Evolutionary conservation across 2,329 filamentous ascomycete genomes (phyloP).

Genomic region (Scleromitrula shiraiana): DNA sequence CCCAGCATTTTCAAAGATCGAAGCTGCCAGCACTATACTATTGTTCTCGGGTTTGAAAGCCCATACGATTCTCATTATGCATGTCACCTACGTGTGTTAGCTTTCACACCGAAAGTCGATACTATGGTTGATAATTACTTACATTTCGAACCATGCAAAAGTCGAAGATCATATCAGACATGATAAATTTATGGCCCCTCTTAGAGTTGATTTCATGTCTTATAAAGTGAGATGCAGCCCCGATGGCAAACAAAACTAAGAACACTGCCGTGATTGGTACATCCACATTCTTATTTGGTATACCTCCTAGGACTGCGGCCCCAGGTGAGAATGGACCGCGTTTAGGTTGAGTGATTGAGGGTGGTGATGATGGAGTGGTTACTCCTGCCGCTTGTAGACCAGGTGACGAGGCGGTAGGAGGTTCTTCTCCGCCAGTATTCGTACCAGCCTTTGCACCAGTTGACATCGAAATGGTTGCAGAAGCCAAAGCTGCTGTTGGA

Average conservation of each 20-base stretch:
- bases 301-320: slow-evolving; percentile 48
- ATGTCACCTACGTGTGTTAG: slow-evolving; percentile 30
- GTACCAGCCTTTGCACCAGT: not conserved
- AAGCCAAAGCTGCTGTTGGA: not conserved
- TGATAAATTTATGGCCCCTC: slow-evolving; percentile 48
- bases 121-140: not conserved
- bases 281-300: slow-evolving; percentile 50
- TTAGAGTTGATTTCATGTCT: slow-evolving; percentile 35
- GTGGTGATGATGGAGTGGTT: not conserved
- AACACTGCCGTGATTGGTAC: slow-evolving; percentile 58
- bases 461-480: too few relatives aligned
- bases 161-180: slow-evolving; percentile 48
- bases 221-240: slow-evolving; percentile 49
- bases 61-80: slow-evolving; percentile 42
- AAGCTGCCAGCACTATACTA: slow-evolving; percentile 10
- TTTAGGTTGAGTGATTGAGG: not conserved
- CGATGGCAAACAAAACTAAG: slow-evolving; percentile 46
- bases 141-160: slow-evolving; percentile 48
- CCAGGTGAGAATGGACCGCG: slow-evolving; percentile 26
- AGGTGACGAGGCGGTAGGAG: not conserved
- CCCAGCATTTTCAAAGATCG: slow-evolving; percentile 13
- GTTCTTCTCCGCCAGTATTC: not conserved
- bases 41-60: slow-evolving; percentile 40
- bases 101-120: not conserved
- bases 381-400: not conserved